phyloP scores from a whole-genome alignment of 352 stramenopile species.

The Phytophthora ohioensis region DNA sequence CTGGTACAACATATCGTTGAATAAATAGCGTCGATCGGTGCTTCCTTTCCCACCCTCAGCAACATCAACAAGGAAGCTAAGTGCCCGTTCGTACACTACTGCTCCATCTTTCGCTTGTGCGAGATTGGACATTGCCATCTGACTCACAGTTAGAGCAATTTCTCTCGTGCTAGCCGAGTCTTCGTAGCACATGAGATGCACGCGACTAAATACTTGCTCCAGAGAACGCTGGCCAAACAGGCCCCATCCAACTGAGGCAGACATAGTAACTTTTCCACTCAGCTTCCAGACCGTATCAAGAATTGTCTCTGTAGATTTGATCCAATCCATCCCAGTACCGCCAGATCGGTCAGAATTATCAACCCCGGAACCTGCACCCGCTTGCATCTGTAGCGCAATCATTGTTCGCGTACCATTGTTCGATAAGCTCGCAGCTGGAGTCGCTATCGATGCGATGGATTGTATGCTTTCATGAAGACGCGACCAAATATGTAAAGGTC shows the following conservation, averaged over 20 bases:
- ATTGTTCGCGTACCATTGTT: slow-evolving; percentile 31
- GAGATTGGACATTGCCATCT: slow-evolving; percentile 48
- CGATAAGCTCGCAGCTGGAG: slow-evolving; percentile 24
- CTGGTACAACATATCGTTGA: slow-evolving; percentile 53
- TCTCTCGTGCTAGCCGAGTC: slow-evolving; percentile 58
- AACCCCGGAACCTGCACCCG: slow-evolving; percentile 18
- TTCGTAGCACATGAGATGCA: slow-evolving; percentile 67
- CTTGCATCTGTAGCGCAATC: slow-evolving; percentile 41
- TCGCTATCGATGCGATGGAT: slow-evolving; percentile 38
- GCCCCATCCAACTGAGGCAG: slow-evolving; percentile 54
- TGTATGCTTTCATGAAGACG: slow-evolving; percentile 43
- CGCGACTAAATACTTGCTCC: slow-evolving; percentile 51
- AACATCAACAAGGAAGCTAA: slow-evolving; percentile 49
- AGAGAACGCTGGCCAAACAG: slow-evolving; percentile 63
- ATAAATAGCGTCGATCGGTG: slow-evolving; percentile 28
- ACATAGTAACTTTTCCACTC: slow-evolving; percentile 66
- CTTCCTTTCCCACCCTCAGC: slow-evolving; percentile 2
- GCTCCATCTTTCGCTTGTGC: slow-evolving; percentile 10
- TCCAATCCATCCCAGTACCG: slow-evolving; percentile 56
- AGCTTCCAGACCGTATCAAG: slow-evolving; percentile 73
- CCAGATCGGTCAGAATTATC: slow-evolving; percentile 11
- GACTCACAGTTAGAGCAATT: slow-evolving; percentile 60
- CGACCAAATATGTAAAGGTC: slow-evolving; percentile 56
- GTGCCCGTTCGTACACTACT: slow-evolving; percentile 41
- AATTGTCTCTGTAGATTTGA: slow-evolving; percentile 63